Conservation (phyloP, 2,329 filamentous ascomycete genomes). For the Polychaeton citri region DNA sequence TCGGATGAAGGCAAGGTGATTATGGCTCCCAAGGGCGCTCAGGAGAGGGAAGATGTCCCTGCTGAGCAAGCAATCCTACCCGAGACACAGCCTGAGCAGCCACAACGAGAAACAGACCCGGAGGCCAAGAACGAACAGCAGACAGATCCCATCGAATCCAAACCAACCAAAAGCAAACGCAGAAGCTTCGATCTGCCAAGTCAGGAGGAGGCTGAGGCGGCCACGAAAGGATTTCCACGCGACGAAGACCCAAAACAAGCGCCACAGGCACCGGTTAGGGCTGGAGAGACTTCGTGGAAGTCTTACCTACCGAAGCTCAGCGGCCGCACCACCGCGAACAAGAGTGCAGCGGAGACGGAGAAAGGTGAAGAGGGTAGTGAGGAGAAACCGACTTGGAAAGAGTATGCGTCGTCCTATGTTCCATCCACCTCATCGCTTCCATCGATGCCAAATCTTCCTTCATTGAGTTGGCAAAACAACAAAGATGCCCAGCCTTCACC, state of each 20-base stretch:
- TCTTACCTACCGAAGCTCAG: constrained; percentile 19
- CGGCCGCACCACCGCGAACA: constrained; percentile 3
- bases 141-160: constrained; percentile 12
- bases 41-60: constrained; percentile 13
- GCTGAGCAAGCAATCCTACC: constrained; percentile 15
- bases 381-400: constrained; percentile 10
- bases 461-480: constrained; percentile 13
- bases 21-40: constrained; percentile 10
- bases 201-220: constrained; percentile 22
- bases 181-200: constrained; percentile 19
- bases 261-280: constrained; percentile 10
- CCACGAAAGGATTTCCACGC: constrained; percentile 13
- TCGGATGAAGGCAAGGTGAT: constrained; percentile 7
- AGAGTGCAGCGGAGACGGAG: constrained; percentile 1
- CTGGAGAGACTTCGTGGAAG: constrained; percentile 22
- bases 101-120: constrained; percentile 10
- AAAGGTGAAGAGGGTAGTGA: constrained; percentile 1
- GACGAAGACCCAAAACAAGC: constrained; percentile 3
- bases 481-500: constrained; percentile 20
- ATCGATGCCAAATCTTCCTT: constrained; percentile 10
- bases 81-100: constrained; percentile 19
- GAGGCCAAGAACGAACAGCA: constrained; percentile 9
- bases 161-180: constrained; percentile 14
- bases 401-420: constrained; percentile 17
- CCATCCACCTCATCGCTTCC: constrained; percentile 8